Conservation (phyloP, 495 filamentous ascomycete genomes). For the Trichoderma reesei region DNA sequence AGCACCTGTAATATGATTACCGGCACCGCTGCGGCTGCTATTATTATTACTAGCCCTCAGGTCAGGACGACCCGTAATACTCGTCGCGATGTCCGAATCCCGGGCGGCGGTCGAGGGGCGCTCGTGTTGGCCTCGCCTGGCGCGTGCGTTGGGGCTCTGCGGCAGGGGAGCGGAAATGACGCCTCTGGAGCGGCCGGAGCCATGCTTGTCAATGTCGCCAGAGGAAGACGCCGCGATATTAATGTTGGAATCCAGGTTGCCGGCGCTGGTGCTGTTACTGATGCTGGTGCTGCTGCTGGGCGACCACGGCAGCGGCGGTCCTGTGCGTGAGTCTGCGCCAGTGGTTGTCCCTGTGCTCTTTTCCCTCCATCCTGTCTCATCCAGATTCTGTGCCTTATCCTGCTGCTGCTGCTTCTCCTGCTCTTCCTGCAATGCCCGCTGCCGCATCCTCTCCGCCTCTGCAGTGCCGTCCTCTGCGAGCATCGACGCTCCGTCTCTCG, state of each 20-base stretch:
- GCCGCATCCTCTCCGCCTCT: not conserved
- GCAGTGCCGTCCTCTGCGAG: not conserved
- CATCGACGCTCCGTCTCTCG: not conserved
- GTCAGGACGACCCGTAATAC: too few relatives aligned
- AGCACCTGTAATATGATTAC: too few relatives aligned
- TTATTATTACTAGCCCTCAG: too few relatives aligned
- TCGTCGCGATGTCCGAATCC: not conserved
- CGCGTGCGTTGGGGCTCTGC: slow-evolving; percentile 1
- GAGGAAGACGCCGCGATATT: not conserved
- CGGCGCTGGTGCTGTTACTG: not conserved
- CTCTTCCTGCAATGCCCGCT: not conserved
- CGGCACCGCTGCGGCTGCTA: not conserved
- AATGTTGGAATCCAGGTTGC: not conserved
- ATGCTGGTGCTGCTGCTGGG: slow-evolving; percentile 8
- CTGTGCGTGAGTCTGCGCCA: not conserved
- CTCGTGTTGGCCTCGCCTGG: not conserved
- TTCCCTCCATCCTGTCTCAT: not conserved
- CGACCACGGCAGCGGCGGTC: not conserved
- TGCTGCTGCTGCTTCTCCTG: not conserved
- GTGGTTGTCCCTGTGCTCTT: not conserved
- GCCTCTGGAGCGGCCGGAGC: not conserved
- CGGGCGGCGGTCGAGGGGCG: not conserved
- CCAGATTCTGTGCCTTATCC: too few relatives aligned
- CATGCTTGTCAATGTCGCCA: not conserved
- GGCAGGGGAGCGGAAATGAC: slow-evolving; percentile 1